phyloP scores from a whole-genome alignment of 495 filamentous ascomycete species.

The Xylaria sp. region DNA sequence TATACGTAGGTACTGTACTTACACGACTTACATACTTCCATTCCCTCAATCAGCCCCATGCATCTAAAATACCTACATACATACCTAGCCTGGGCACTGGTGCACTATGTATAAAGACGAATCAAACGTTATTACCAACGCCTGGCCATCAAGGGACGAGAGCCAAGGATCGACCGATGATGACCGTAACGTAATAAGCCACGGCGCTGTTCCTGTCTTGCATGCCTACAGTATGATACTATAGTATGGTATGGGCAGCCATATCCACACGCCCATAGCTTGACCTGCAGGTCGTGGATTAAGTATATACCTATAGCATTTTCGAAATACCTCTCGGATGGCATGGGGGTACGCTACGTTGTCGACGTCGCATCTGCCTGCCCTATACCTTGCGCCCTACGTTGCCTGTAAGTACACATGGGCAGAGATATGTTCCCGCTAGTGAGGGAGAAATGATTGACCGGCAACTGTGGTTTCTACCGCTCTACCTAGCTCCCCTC shows the following conservation, averaged over 20 bases:
- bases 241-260: neutral
- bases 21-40: too few species aligned
- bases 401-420: too few species aligned
- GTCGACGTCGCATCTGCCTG: neutral
- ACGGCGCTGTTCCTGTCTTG: slow-evolving; percentile 24
- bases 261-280: neutral
- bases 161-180: slow-evolving; percentile 11
- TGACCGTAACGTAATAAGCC: slow-evolving; percentile 9
- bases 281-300: neutral
- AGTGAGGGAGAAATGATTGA: neutral
- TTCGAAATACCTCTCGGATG: slow-evolving; percentile 1
- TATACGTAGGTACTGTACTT: too few species aligned
- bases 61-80: slow-evolving; percentile 14
- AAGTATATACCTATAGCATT: too few species aligned
- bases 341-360: neutral
- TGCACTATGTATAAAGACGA: neutral
- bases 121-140: slow-evolving; percentile 8
- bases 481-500: neutral
- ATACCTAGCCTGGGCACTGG: slow-evolving; percentile 5
- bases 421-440: neutral
- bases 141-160: neutral
- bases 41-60: slow-evolving; percentile 16
- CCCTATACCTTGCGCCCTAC: neutral
- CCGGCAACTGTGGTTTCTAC: neutral
- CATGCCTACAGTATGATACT: slow-evolving; percentile 3